Evolutionary conservation across 352 stramenopile species (phyloP), one percentile per base, ranked within the genome.

Genomic region (Pythium periplocum): DNA sequence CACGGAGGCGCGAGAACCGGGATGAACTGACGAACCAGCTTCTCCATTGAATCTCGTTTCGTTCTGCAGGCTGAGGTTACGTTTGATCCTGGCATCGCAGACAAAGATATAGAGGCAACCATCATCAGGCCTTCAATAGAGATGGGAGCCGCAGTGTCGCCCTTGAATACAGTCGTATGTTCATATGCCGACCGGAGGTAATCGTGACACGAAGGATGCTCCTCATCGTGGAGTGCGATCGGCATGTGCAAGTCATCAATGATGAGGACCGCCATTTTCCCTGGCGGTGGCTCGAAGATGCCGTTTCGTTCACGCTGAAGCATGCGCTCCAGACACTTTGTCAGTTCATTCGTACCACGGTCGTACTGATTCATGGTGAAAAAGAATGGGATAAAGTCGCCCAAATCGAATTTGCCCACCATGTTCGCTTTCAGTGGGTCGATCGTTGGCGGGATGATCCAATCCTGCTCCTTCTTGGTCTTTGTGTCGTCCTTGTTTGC

Each of bases 161-260:
- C 45, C 4, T 57, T 8, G n/a, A 59, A 39, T 45, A 67, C 62
- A 33, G 17, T 61, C 1, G 11, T 10, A 37, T 57, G 41, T 39
- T 71, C 62, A 39, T 61, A 53, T 5, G 46, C 59, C 2, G 51
- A 64, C n/a, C 62, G 57, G 12, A 71, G 43, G 35, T 61, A 71
- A 4, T 57, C 62, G 32, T 71, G 55, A 17, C 41, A 59, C 0
- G 45, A 66, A 17, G 60, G 61, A 48, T 58, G 49, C 44, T 59
- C 42, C 40, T 68, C 56, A 26, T 66, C 64, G 4, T 59, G 32
- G 5, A 8, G 44, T 0, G n/a, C 37, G 3, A 63, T 40, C 2
- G 68, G 68, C 31, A 76, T 55, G 42, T 76, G 68, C 31, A 76
- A 38, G 33, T 76, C 68, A 51, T 76, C 68, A 26, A 76, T 56